Base-by-base conservation (phyloP, 208 protist genomes). In the Crithidia bombi region DNA sequence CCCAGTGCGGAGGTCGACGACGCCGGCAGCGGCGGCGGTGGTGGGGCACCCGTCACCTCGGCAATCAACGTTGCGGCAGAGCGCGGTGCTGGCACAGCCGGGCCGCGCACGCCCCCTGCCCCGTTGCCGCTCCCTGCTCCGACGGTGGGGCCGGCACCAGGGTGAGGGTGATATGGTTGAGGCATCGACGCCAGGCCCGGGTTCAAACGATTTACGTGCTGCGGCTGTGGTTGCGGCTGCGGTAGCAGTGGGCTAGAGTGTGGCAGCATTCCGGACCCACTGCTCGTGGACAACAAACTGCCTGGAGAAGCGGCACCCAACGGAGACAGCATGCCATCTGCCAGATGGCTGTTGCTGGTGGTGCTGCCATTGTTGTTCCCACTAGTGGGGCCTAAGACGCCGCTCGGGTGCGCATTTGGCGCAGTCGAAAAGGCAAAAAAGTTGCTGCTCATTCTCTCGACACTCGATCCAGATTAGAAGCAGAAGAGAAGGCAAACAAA, bases 401-500 rank as follows among this genome's bases (percentile, higher is more conserved):
- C 19, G 5, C 35, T 33, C 14, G 50, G 62, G 64, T 67, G 69
- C n/a, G 52, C 54, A 7, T 33, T 46, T 0, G 69, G 69, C 9
- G 59, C 69, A 19, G 69, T 75, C 1, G 69, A 69, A 26, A 69
- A 69, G 26, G 66, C 56, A 7, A 50, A 69, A 26, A 75, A 71
- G 26, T 36, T 67, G 70, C 59, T 76, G 55, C 52, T 76, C 69
- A 73, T 69, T 25, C 17, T 55, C n/a, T 55, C 30, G n/a, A n/a
- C n/a, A n/a, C n/a, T n/a, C n/a, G n/a, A n/a, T n/a, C n/a, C n/a
- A n/a, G n/a, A n/a, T n/a, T n/a, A n/a, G n/a, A n/a, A 25, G 25
- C 47, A 30, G 23, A 52, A 3, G 10, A 55, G 36, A 9, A 6
- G 3, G 36, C 2, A 36, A 33, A 55, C 17, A 36, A 55, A 58